These are phyloP conservation scores for Gossypium longicalyx DNA, from an alignment of 345 rosid species.

Conservation along the genomic window DNA sequence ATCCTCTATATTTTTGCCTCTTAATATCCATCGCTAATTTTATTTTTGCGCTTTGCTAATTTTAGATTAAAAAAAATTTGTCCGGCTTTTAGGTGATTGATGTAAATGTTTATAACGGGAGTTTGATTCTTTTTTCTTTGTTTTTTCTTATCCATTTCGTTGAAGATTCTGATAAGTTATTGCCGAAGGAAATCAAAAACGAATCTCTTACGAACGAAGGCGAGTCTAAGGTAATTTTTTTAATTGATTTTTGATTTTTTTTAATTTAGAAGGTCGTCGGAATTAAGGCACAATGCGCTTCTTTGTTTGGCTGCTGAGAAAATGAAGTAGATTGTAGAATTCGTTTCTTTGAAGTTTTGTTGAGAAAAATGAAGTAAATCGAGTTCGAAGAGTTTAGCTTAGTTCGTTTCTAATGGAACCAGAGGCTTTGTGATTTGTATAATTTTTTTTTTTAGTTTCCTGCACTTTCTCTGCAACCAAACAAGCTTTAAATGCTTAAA, in stretches of 20 bases:
- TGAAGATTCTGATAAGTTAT: slow-evolving; percentile 52
- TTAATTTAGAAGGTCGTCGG: neutral
- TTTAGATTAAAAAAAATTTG: slow-evolving; percentile 23
- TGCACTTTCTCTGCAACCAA: slow-evolving; percentile 5
- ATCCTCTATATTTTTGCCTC: slow-evolving; percentile 10
- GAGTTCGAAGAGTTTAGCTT: neutral
- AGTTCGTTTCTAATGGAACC: neutral
- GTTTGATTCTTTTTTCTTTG: neutral
- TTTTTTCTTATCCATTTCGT: slow-evolving; percentile 7
- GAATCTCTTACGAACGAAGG: slow-evolving; percentile 26
- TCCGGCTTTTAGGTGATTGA: slow-evolving; percentile 11
- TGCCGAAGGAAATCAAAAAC: slow-evolving; percentile 18
- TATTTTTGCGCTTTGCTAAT: slow-evolving; percentile 29
- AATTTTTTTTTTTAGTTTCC: neutral
- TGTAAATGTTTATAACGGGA: slow-evolving; percentile 9
- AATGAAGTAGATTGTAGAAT: neutral
- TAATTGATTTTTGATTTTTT: neutral
- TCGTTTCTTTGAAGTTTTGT: neutral
- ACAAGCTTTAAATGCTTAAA: neutral
- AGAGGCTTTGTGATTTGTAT: neutral
- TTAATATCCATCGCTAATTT: slow-evolving; percentile 3
- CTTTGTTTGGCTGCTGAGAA: slow-evolving; percentile 22
- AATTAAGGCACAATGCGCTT: neutral
- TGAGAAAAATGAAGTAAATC: neutral
- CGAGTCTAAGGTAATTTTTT: slow-evolving; percentile 43